Evolutionary conservation across 2,329 filamentous ascomycete genomes (phyloP).

Genomic region (Colletotrichum sp.): DNA sequence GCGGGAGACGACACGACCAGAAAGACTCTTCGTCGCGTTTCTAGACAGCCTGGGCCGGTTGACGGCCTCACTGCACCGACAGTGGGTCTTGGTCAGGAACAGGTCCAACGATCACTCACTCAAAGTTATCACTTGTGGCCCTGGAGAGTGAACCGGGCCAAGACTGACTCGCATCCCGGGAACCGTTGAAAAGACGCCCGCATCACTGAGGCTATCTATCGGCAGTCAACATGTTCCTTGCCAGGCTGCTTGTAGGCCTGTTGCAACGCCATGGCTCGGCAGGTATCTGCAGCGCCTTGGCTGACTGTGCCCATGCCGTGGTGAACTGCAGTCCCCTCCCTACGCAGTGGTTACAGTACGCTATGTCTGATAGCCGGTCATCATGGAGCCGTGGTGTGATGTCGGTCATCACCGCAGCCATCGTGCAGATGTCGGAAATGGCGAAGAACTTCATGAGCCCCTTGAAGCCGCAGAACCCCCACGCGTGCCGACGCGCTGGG

Average conservation of each 20-base stretch:
- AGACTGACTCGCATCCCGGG: neutral
- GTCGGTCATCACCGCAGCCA: neutral
- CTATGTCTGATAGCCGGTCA: neutral
- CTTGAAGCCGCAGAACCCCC: neutral
- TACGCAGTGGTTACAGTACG: neutral
- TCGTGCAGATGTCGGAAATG: conserved; percentile 1
- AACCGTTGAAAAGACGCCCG: neutral
- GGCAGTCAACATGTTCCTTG: neutral
- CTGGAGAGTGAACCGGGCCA: neutral
- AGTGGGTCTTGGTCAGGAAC: neutral
- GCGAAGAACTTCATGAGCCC: neutral
- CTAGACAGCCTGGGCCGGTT: neutral
- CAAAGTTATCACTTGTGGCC: neutral
- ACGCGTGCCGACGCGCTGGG: neutral
- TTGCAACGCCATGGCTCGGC: neutral
- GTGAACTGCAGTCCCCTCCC: neutral
- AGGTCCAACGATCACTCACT: neutral
- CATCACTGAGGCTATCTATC: neutral
- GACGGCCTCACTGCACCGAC: neutral
- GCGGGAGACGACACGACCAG: neutral
- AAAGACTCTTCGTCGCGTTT: neutral
- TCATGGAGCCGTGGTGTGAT: neutral
- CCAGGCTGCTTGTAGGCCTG: neutral
- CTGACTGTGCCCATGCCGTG: neutral
- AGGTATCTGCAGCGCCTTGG: neutral